These are phyloP conservation scores for Diversispora epigaea DNA, from an alignment of 192 early-diverging fungal genomes.

Conservation along the genomic window DNA sequence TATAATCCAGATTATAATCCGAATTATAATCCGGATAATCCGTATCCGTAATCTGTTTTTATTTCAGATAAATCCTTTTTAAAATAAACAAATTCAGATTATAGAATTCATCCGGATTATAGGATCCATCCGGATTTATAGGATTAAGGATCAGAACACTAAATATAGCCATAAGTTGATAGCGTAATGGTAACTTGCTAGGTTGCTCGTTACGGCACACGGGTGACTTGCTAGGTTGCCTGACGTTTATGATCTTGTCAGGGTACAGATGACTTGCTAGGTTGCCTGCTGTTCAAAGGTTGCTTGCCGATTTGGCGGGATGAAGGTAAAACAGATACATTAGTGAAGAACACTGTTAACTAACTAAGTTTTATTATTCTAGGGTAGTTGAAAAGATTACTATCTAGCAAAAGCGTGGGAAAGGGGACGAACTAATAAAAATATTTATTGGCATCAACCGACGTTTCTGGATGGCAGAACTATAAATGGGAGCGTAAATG, in stretches of 20 bases:
- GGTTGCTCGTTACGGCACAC: background rate
- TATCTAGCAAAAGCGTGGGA: slow-evolving; percentile 13
- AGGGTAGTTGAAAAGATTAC: background rate
- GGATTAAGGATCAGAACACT: no score
- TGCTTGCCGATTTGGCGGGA: slow-evolving; percentile 20
- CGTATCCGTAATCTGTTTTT: no score
- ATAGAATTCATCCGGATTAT: no score
- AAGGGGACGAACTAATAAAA: background rate
- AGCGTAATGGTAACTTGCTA: background rate
- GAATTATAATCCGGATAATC: no score
- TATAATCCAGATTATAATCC: no score
- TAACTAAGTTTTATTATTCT: background rate
- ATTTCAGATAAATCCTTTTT: no score
- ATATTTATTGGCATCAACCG: background rate
- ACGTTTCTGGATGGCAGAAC: background rate
- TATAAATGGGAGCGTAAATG: background rate
- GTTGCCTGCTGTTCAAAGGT: slow-evolving; percentile 16
- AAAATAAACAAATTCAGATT: no score
- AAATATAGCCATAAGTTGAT: slow-evolving; percentile 5
- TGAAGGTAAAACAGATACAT: background rate
- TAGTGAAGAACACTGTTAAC: background rate
- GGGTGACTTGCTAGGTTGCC: slow-evolving; percentile 1
- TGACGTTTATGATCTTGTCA: slow-evolving; percentile 10
- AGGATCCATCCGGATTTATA: no score
- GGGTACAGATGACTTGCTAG: background rate